Evolutionary conservation across 1,284 basidiomycete species (phyloP).

Genomic region (Melampsora larici-populina): DNA sequence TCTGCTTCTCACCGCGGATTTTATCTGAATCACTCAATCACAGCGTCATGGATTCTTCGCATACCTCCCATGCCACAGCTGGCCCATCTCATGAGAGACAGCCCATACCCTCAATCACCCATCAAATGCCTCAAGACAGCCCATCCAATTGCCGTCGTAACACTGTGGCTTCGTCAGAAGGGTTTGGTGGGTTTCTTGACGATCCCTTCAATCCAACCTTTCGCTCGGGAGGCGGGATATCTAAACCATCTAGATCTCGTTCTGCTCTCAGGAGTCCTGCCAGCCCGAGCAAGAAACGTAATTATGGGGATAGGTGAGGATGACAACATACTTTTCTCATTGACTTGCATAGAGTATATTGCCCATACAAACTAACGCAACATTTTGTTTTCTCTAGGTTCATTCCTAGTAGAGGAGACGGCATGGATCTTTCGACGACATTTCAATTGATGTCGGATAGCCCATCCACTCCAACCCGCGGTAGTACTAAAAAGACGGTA

Average conservation of each 20-base stretch:
- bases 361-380: background rate
- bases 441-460: conserved; percentile 36
- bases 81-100: background rate
- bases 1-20: background rate
- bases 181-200: background rate
- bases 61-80: background rate
- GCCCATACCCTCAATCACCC: background rate
- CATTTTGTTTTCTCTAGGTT: conserved; percentile 8
- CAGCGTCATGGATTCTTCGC: background rate
- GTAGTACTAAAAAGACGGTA: conserved; percentile 16
- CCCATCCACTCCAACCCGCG: conserved; percentile 25
- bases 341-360: background rate
- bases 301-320: conserved; percentile 40
- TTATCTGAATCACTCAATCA: background rate
- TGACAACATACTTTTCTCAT: background rate
- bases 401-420: conserved; percentile 30
- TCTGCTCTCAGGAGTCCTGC: conserved; percentile 13
- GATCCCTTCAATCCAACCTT: conserved; percentile 37
- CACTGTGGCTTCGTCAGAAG: background rate
- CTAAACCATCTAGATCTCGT: conserved; percentile 7
- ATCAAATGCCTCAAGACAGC: background rate
- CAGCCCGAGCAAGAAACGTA: conserved; percentile 36
- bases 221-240: background rate
- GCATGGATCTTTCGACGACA: conserved; percentile 23
- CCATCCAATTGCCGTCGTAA: background rate